Evolutionary conservation across 108 stramenopile species (phyloP).

Genomic region (Nitzschia sp.): DNA sequence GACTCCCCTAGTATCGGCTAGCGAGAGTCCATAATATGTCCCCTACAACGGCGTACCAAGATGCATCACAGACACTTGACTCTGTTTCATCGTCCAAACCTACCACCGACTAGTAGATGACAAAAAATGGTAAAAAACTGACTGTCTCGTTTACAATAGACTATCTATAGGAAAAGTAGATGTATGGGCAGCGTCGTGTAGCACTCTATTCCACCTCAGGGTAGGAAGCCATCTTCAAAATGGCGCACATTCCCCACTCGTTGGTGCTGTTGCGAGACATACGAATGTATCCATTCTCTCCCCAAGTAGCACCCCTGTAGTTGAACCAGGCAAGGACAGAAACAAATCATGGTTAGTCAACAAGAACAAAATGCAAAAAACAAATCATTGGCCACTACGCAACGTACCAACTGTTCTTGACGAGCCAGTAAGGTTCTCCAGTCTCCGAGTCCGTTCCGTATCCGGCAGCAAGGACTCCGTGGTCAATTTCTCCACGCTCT

Average conservation of each 20-base stretch:
- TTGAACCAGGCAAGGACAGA: no score
- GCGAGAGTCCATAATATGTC: no score
- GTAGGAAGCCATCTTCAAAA: slow-evolving; percentile 65
- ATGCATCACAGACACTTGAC: no score
- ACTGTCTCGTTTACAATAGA: no score
- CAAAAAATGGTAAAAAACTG: no score
- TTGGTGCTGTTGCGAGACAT: slow-evolving; percentile 72
- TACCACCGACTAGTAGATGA: no score
- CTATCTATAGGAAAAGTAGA: no score
- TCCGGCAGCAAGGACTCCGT: slow-evolving; percentile 95
- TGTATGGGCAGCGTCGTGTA: no score
- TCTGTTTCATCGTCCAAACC: no score
- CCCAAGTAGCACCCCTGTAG: slow-evolving; percentile 71
- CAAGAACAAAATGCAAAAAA: neutral
- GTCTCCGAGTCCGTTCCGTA: slow-evolving; percentile 84
- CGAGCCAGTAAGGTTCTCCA: slow-evolving; percentile 60
- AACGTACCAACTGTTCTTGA: slow-evolving; percentile 67
- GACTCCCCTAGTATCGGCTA: no score
- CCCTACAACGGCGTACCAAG: no score
- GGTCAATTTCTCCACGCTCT: slow-evolving; percentile 76
- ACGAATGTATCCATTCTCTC: slow-evolving; percentile 88
- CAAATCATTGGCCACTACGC: neutral
- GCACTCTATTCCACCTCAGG: slow-evolving; percentile 42
- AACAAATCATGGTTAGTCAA: neutral
- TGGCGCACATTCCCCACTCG: slow-evolving; percentile 79